A percentile compares a stretch with the other conserved stretches of the same genome.
Evolutionary conservation across 2,329 filamentous ascomycete species (phyloP).

Genomic region (Talaromyces pinophilus): DNA sequence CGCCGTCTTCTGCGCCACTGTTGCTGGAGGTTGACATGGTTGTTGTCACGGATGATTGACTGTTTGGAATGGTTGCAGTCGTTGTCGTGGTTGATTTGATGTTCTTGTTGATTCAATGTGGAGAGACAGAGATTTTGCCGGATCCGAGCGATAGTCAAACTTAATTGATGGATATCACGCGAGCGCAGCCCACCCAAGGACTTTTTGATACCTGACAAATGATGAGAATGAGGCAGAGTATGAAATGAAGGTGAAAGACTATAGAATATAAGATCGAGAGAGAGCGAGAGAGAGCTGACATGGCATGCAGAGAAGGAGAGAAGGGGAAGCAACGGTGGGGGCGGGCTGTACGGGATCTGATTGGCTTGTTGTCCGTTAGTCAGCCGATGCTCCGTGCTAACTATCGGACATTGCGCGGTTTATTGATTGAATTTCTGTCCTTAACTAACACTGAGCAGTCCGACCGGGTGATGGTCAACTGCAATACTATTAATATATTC

Average conservation of each 20-base stretch:
- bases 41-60: constrained; percentile 4
- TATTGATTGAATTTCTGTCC: not conserved
- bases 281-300: not conserved
- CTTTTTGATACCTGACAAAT: not conserved
- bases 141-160: constrained; percentile 10
- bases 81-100: constrained; percentile 1
- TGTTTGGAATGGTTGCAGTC: not conserved
- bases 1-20: constrained; percentile 25
- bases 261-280: not conserved
- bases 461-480: not conserved
- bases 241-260: not conserved
- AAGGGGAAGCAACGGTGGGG: constrained; percentile 7
- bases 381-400: not conserved
- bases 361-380: not conserved
- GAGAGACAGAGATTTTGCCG: constrained; percentile 13
- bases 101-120: not conserved
- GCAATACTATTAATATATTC: not conserved
- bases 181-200: not conserved
- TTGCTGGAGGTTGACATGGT: constrained; percentile 36
- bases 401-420: not conserved
- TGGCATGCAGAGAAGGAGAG: not conserved
- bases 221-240: not conserved
- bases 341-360: not conserved
- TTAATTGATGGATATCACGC: not conserved
- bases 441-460: not conserved